Percentiles rank a stretch among this genome's conserved stretches.
Conservation (phyloP, 2,329 filamentous ascomycete species). For the Diaporthe citrichinensis region DNA sequence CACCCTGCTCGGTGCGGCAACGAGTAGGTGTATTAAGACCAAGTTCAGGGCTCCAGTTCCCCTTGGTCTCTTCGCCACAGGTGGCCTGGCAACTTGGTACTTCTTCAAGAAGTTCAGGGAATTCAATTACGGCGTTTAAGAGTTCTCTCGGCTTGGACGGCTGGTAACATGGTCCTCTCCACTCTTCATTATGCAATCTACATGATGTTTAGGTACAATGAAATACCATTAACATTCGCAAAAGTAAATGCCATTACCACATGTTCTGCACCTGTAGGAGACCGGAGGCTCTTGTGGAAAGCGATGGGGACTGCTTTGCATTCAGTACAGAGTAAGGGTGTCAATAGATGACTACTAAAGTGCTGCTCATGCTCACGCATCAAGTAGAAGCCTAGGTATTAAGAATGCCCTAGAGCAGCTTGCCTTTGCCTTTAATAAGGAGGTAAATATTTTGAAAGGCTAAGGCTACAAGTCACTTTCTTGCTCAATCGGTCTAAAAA, state of each 20-base stretch:
- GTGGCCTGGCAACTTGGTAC: conserved; percentile 55
- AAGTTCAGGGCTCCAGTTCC: conserved; percentile 54
- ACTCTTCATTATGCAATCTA: neutral
- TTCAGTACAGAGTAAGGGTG: neutral
- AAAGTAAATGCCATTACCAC: no score
- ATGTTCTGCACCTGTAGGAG: neutral
- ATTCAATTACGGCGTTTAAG: conserved; percentile 56
- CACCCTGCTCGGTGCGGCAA: conserved; percentile 54
- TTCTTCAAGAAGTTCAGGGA: conserved; percentile 59
- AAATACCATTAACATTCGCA: neutral
- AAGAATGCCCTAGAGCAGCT: no score
- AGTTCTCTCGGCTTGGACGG: neutral
- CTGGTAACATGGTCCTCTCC: neutral
- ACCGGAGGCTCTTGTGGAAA: neutral
- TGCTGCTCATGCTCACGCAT: neutral
- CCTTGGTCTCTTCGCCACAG: conserved; percentile 51
- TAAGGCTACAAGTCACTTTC: neutral
- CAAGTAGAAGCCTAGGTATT: neutral
- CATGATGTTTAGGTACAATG: neutral
- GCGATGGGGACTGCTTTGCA: neutral
- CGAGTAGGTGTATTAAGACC: conserved; percentile 56
- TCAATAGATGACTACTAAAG: neutral
- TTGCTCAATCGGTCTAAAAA: no score
- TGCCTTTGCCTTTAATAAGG: neutral
- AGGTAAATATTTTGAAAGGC: neutral